Base-by-base conservation (phyloP, 805 yeast species). In the Clavispora vitiphila region DNA sequence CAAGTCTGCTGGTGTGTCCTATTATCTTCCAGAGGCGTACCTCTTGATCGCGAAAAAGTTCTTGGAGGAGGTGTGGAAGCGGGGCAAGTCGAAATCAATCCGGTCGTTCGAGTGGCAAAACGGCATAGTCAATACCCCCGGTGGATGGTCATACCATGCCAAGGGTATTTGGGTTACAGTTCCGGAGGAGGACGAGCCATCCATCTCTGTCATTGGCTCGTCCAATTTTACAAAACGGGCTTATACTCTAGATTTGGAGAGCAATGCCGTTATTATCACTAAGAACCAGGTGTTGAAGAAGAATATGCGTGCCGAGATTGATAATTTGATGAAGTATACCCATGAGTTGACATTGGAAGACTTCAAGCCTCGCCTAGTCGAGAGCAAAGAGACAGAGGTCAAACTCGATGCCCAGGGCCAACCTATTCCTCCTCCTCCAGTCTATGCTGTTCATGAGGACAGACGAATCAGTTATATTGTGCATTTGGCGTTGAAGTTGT, bases 111-210 rank as follows among this genome's bases (percentile, higher is more conserved):
- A 91, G 61, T 93, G 99, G 99, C 75, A 77, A 55, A 79, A 77
- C 37, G 99, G 99, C 1, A 68, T 80, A 3, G 96, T 88, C 3
- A 87, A 88, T 56, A 76, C 84, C 7, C 76, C 81, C 0, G 75
- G 71, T 22, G 99, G 99, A 1, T 91, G 99, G 98, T 86, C 97
- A 0, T 93, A 93, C 61, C 99, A 93, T 58, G 98, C 99, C 11
- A 93, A 93, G 58, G 99, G 99, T 1, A 66, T 91, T 4, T 93
- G 98, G 98, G 64, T 86, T 0, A 70, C 77, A 8, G 67, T 70
- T 10, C 84, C 88, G 0, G 71, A 64, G 2, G 83, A 79, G 35
- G 47, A 52, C 0, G 55, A 58, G 10, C 96, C 97, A 1, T 72
- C 83, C 15, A 64, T 87, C 10, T 86, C 96, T 0, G 78, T 90